Evolutionary conservation across 768 basidiomycete species (phyloP), one percentile per base, ranked within the genome.

Genomic region (Melanogaster broomeanus): DNA sequence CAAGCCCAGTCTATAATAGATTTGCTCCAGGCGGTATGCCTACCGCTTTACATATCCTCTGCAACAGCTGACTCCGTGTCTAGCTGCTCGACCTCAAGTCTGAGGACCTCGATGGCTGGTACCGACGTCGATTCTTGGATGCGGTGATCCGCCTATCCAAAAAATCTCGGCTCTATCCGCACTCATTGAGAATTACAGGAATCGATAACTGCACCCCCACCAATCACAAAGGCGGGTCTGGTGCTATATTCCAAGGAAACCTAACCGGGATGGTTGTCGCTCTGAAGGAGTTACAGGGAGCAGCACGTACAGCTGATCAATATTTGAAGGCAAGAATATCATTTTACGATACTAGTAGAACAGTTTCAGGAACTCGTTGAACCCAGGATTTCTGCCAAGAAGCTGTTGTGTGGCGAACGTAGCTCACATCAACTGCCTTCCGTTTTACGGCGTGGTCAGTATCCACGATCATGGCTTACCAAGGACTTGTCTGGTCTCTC

Each of bases 341-440:
- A 13, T 28, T 30, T 30, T 27, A 13, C 24, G 9, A 3, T n/a
- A n/a, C n/a, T n/a, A n/a, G n/a, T 38, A 18, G 10, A 34, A 2
- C 2, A 15, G 21, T 21, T 33, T 44, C 10, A 44, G 61, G 31
- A 58, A 8, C 6, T 48, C 35, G 9, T 31, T 19, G 6, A 56
- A 42, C 31, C 42, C 40, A 70, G 68, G 55, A 59, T 47, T 66
- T 70, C 33, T 60, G 55, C 25, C 56, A 62, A 37, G 69, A 70
- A 49, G 63, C 65, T 30, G 53, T 70, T 16, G 52, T 68, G 6
- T 70, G 64, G 69, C 52, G 63, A 70, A 70, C 18, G 55, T 66
- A 16, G 55, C 59, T 10, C 66, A 66, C 45, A 47, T 28, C 11
- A 65, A 66, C 44, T 63, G 71, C 37, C 56, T 70, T 25, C 64